These are phyloP conservation scores for Pisolithus tinctorius DNA, from an alignment of 768 basidiomycete species.

Conservation along the genomic window DNA sequence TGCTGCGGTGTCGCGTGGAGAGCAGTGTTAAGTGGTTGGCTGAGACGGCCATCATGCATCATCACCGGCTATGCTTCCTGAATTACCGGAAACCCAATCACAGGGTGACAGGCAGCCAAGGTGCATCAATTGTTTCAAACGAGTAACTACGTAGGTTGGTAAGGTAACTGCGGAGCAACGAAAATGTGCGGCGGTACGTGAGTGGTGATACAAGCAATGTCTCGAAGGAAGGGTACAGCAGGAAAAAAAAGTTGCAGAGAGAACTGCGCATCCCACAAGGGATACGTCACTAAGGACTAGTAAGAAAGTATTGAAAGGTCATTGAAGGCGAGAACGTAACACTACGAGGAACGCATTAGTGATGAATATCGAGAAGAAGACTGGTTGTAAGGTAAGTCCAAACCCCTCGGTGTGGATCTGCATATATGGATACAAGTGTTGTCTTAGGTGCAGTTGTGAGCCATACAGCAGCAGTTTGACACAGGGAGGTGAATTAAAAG, in stretches of 20 bases:
- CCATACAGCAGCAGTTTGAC: not conserved
- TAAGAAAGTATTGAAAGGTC: not conserved
- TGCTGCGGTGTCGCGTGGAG: constrained; percentile 2
- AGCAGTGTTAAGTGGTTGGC: no score
- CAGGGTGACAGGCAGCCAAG: not conserved
- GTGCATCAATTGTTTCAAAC: not conserved
- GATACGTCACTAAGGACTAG: no score
- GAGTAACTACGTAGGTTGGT: not conserved
- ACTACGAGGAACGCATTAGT: not conserved
- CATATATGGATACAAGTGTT: constrained; percentile 25
- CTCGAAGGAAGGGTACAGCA: constrained; percentile 5
- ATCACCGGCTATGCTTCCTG: no score
- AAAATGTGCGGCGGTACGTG: not conserved
- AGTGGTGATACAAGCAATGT: constrained; percentile 3
- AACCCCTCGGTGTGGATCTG: constrained; percentile 1
- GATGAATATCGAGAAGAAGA: not conserved
- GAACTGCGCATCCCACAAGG: no score
- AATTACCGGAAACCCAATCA: no score
- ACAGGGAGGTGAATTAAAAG: constrained; percentile 4
- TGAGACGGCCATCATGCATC: no score
- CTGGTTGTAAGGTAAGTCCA: not conserved
- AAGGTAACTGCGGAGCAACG: not conserved
- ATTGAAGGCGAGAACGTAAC: not conserved
- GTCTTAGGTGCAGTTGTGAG: no score
- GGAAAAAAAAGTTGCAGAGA: no score